Evolutionary conservation across 306 rosid species (phyloP), one percentile per base, ranked within the genome.

Genomic region (Glycine latifolia): DNA sequence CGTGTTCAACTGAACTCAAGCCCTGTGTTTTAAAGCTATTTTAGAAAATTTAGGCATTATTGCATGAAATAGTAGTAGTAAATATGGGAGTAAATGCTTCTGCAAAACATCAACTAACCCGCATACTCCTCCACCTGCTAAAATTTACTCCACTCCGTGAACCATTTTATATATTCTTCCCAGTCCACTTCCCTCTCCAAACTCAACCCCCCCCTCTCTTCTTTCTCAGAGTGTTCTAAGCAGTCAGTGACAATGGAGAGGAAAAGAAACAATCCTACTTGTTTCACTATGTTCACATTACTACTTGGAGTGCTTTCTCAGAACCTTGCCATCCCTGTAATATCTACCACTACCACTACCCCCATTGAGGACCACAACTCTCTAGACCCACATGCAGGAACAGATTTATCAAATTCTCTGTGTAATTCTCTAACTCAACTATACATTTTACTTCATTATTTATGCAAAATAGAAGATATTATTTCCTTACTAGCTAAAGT

Each of bases 21-120:
- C 55, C 11, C 7, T 14, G 43, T 68, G 73, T 69, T 31, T 67
- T 63, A 37, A 73, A 59, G 71, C 68, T 52, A 76, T 55, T 79
- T 60, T 33, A 83, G 75, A 79, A 81, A 83, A 67, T 26, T 68
- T 4, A 60, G 14, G 55, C 80, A 78, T 78, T 82, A 87, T 67
- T 79, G 83, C 59, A 75, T 16, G 79, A 17, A 61, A 83, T 26
- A 26, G 31, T 35, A n/a, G 83, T 50, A 87, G 89, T 89, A 85
- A 90, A 87, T 80, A 76, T 60, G 81, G 31, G 81, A 91, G 83
- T 95, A 90, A 95, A 93, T 95, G 97, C 90, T 82, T 83, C 92
- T 84, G 94, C 90, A 88, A 71, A 12, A 82, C 16, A 82, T 88
- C 97, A 95, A 90, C 99, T 78, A 95, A 90, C 94, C 83, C 81